Conservation (phyloP, 2,329 filamentous ascomycete genomes). For the Pseudophaeomoniella oleicola region DNA sequence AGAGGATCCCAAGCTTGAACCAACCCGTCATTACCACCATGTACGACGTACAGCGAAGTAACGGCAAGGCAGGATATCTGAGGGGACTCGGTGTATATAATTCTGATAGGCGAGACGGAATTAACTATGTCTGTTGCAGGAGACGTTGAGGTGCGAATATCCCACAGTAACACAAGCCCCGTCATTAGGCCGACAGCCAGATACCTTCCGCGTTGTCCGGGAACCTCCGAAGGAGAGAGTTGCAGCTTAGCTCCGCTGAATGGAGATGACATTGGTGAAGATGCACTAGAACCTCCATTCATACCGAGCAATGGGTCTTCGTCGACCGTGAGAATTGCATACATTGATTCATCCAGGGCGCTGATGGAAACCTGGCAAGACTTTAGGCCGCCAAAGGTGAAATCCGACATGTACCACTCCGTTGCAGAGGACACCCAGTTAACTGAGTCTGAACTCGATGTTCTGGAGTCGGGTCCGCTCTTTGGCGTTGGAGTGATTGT, state of each 20-base stretch:
- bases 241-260: constrained; percentile 20
- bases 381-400: constrained; percentile 47
- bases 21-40: constrained; percentile 86
- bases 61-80: constrained; percentile 70
- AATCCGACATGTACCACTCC: constrained; percentile 52
- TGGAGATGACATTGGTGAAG: constrained; percentile 40
- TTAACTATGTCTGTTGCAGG: constrained; percentile 40
- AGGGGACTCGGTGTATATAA: constrained; percentile 82
- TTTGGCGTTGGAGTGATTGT: constrained; percentile 5
- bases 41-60: constrained; percentile 74
- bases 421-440: constrained; percentile 29
- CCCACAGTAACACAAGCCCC: constrained; percentile 71
- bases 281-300: constrained; percentile 38
- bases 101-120: constrained; percentile 54
- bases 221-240: constrained; percentile 45
- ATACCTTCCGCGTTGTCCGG: constrained; percentile 70
- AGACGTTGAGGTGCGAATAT: constrained; percentile 54
- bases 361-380: constrained; percentile 52
- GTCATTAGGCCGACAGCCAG: constrained; percentile 66
- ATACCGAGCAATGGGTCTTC: constrained; percentile 64
- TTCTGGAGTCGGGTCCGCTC: constrained; percentile 18
- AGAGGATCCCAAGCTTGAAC: constrained; percentile 97
- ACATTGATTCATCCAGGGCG: constrained; percentile 59
- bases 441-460: constrained; percentile 16
- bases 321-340: constrained; percentile 52